Base-by-base conservation (phyloP, 306 rosid genomes). In the Vachellia pachyceras region DNA sequence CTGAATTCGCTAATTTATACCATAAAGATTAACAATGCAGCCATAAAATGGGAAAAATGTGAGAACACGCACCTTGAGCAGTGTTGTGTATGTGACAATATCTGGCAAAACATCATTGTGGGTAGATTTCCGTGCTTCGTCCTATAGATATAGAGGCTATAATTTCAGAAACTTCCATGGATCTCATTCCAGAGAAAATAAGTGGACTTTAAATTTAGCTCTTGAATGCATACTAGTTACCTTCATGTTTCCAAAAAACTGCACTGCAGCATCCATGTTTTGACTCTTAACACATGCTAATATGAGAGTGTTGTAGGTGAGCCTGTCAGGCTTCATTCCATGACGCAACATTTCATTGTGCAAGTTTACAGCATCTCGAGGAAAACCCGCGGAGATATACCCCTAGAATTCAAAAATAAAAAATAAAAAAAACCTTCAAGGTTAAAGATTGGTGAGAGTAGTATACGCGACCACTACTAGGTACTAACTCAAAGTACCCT, bases 231-330 rank as follows among this genome's bases (percentile, higher is more conserved):
- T 81, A 75, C 79, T 64, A 40, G 84, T 64, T 88, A 91, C 97
- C 98, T 91, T 94, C 97, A 94, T 91, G 84, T 90, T 94, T 83
- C 85, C 85, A 55, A 91, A 89, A 78, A 91, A 89, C 45, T 86
- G 85, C 89, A 89, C 45, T 58, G 98, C 95, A 50, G 77, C 60
- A 71, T 88, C 94, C 91, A 90, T 76, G 81, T 88, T 89, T 80
- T 85, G 78, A 66, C 83, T 86, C 89, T 94, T 82, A 39, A 90
- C 92, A 74, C 95, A 87, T 45, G 97, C 93, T 67, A 84, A 87
- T 70, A 94, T 90, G 71, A 94, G 91, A 15, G 94, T 91, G 79
- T 94, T 94, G 79, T 90, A 94, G 5, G 98, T 94, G 79, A 85
- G 90, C 89, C 80, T 89, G 79, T 94, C 95, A 23, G 97, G 98